A percentile compares a stretch with the other conserved stretches of the same genome.
Evolutionary conservation across 2,329 filamentous ascomycete genomes (phyloP).

Genomic region (Venturia aucupariae): DNA sequence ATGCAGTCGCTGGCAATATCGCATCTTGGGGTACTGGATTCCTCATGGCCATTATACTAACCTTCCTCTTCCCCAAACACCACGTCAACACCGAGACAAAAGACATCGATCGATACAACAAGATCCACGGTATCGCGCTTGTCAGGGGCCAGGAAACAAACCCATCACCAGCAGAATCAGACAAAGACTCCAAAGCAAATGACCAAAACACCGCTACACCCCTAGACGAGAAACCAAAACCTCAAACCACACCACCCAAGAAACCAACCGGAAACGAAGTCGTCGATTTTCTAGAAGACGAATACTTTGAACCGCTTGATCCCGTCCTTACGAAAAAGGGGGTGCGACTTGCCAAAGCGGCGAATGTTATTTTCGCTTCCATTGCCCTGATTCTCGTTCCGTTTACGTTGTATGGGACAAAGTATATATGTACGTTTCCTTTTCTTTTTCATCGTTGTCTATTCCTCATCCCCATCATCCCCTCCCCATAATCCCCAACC

Average conservation of each 20-base stretch:
- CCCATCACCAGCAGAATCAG: not conserved
- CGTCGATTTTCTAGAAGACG: conserved; percentile 33
- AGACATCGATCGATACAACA: conserved; percentile 22
- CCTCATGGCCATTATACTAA: conserved; percentile 27
- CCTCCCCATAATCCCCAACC: no score
- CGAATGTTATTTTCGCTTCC: conserved; percentile 28
- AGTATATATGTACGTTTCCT: conserved; percentile 27
- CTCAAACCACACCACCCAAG: conserved; percentile 18
- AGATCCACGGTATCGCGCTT: conserved; percentile 23
- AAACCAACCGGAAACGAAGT: conserved; percentile 32
- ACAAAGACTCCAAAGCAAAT: not conserved
- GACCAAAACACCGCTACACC: not conserved
- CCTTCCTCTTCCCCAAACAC: conserved; percentile 27
- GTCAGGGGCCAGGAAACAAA: not conserved
- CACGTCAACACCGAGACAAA: conserved; percentile 18
- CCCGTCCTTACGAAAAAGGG: conserved; percentile 28
- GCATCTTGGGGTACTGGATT: conserved; percentile 29
- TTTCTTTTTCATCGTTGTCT: no score
- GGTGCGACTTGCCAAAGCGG: conserved; percentile 28
- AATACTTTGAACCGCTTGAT: conserved; percentile 36
- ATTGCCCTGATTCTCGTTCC: conserved; percentile 32
- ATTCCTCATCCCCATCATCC: no score
- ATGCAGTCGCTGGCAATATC: conserved; percentile 32
- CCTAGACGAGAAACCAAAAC: not conserved
- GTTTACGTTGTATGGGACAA: conserved; percentile 31